Base-by-base conservation (phyloP, 2,329 filamentous ascomycete genomes). In the Fusarium hostae region DNA sequence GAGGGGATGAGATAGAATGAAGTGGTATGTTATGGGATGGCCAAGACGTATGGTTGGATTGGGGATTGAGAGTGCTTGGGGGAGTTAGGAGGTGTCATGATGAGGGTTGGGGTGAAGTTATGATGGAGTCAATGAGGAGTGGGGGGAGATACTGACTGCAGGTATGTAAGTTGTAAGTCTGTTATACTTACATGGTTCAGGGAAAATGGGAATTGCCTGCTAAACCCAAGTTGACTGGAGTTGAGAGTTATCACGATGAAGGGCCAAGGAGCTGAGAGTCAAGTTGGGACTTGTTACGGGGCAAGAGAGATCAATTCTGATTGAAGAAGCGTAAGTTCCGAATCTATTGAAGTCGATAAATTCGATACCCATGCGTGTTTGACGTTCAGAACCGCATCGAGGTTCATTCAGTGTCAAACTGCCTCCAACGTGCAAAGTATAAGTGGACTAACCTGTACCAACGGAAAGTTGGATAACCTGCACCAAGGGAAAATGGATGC, bases 181-280 rank as follows among this genome's bases (percentile, higher is more conserved):
- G 1, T 13, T n/a, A 39, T 12, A 39, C 37, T n/a, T 3, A 20
- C 12, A 7, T 13, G 6, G 11, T 6, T 11, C 2, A 12, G 10
- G 2, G 3, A 11, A n/a, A 11, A 20, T 18, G 6, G 37, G 9
- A 1, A 39, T 13, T 5, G 7, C 1, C 2, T 6, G 37, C 37
- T 20, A n/a, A 39, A n/a, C 20, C n/a, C 11, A n/a, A 12, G 20
- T n/a, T 39, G 4, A 39, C 13, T 20, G 10, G 11, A 39, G 37
- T 39, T 12, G 2, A 39, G 37, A n/a, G 37, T n/a, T 39, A 20
- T 12, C 37, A 39, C 12, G 37, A 39, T 39, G 11, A 13, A 39
- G 20, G 20, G 20, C 11, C 11, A 20, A n/a, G 20, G 10, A 39
- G 34, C 37, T n/a, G 20, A 39, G 20, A n/a, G 18, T 18, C 10